Evolutionary conservation across 2,329 filamentous ascomycete genomes (phyloP), one percentile per base, ranked within the genome.

Genomic region (Arthrobotrys conoides): DNA sequence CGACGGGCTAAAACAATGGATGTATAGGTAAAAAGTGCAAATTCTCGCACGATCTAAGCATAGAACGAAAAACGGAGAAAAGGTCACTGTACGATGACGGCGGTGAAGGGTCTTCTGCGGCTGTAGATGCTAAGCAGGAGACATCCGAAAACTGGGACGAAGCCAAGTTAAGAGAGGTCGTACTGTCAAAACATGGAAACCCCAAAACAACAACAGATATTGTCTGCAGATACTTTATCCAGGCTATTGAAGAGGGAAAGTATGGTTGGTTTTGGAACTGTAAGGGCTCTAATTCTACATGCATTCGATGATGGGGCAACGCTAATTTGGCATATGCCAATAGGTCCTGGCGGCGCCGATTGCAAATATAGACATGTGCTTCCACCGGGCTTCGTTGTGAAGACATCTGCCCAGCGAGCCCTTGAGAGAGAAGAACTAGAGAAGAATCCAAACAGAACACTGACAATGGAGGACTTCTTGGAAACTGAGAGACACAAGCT

Each of bases 221-320:
- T 86, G 96, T 99, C 81, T 99, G 96, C 93, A 99, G 98, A 86
- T 97, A 87, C 87, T 99, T 99, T 84, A 96, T 98, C 84, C 91
- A 94, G 82, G 96, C 96, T 27, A 96, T 99, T 80, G 96, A 99
- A 86, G 96, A 99, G 84, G 93, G 94, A 83, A 99, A 98, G 86
- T 99, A 99, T 83, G 96, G 96, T 80, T 99, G 96, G 96, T 98
- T 99, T 86, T 99, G 96, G 96, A 88, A 90, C 76, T 99, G 96
- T 88, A 79, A 36, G 80, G 65, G 5, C 16, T 48, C 10, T 5
- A 14, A 16, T 9, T 27, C 44, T 49, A 10, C 1, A 27, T 16
- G n/a, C 48, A 75, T 57, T 5, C 16, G 44, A 46, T 27, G 30
- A n/a, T 27, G 16, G 16, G 14, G 18, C 0, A 22, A 12, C n/a